phyloP scores from a whole-genome alignment of 139 green algal species.

The Volvox africanus region DNA sequence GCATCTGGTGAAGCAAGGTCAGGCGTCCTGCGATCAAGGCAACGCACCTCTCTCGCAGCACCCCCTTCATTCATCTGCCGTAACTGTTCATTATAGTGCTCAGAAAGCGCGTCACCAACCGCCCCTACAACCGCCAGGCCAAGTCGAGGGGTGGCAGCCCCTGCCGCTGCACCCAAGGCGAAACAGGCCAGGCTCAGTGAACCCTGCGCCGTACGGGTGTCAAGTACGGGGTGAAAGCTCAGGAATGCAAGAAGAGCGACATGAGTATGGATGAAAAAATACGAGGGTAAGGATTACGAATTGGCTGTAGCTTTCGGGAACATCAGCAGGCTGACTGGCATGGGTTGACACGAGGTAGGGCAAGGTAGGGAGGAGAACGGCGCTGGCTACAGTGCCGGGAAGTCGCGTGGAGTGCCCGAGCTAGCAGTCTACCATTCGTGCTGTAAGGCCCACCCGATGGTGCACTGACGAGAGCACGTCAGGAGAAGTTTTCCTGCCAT shows the following conservation, averaged over 20 bases:
- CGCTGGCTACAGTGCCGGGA: too few species aligned
- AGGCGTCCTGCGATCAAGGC: too few species aligned
- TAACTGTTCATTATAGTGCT: constrained; percentile 77
- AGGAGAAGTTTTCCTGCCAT: too few species aligned
- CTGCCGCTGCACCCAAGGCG: constrained; percentile 47
- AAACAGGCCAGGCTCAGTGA: constrained; percentile 43
- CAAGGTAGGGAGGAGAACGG: not conserved
- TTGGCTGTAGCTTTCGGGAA: not conserved
- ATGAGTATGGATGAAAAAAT: not conserved
- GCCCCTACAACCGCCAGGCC: constrained; percentile 52
- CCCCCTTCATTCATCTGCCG: constrained; percentile 59
- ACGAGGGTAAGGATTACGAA: too few species aligned
- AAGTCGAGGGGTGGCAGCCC: constrained; percentile 9
- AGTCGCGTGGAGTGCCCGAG: too few species aligned
- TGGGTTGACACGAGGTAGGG: not conserved
- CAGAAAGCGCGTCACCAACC: constrained; percentile 68
- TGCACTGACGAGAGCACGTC: too few species aligned
- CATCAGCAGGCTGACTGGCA: not conserved
- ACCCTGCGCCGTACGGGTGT: not conserved
- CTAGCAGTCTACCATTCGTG: not conserved
- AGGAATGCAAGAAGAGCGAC: too few species aligned
- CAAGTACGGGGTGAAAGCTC: not conserved
- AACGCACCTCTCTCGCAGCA: constrained; percentile 31
- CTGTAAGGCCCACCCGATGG: not conserved
- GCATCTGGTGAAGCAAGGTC: too few species aligned